Conservation (phyloP, 2,329 filamentous ascomycete species). For the Clarireedia homoeocarpa region DNA sequence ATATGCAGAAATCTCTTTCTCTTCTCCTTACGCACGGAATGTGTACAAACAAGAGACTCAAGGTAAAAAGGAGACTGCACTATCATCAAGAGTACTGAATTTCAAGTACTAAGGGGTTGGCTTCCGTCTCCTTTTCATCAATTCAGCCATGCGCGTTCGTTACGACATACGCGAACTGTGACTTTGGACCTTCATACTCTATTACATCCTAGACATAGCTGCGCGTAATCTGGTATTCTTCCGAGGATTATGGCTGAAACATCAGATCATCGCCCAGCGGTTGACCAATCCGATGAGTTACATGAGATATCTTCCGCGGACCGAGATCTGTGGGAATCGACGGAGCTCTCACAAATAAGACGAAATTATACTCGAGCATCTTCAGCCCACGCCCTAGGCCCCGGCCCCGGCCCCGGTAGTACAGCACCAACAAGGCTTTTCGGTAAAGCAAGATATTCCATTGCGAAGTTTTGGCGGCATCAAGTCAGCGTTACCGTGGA, state of each 20-base stretch:
- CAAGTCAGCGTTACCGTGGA: constrained; percentile 44
- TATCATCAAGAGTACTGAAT: too few species aligned
- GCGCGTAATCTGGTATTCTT: too few species aligned
- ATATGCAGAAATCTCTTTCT: not conserved
- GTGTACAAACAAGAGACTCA: too few species aligned
- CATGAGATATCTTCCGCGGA: constrained; percentile 5
- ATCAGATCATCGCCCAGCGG: not conserved
- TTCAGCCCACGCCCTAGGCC: not conserved
- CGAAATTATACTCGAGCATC: constrained; percentile 22
- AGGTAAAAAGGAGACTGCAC: too few species aligned
- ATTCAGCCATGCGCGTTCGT: not conserved
- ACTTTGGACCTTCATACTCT: not conserved
- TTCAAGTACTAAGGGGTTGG: too few species aligned
- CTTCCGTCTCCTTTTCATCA: not conserved
- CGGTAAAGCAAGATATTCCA: constrained; percentile 15
- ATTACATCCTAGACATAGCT: not conserved
- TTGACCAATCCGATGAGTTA: constrained; percentile 9
- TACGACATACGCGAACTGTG: not conserved
- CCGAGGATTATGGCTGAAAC: constrained; percentile 5
- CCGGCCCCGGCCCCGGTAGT: not conserved
- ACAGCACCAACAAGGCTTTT: constrained; percentile 11
- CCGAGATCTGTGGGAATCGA: constrained; percentile 22
- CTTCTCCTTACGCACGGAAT: not conserved
- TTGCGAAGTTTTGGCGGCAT: constrained; percentile 38
- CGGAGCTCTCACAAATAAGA: constrained; percentile 18